Conservation (phyloP, 1,284 basidiomycete genomes). For the Puccinia triticina region DNA sequence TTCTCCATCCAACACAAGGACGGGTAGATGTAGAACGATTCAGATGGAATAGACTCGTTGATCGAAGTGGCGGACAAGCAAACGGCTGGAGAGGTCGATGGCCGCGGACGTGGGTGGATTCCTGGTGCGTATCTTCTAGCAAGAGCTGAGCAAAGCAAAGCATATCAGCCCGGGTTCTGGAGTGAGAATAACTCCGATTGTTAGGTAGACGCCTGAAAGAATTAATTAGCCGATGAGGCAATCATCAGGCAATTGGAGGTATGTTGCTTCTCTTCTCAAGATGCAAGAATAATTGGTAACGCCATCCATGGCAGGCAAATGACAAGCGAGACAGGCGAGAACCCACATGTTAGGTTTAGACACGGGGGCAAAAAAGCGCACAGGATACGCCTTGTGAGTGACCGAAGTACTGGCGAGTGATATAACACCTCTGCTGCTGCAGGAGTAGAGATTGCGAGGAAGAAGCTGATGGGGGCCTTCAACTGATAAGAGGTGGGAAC, state of each 20-base stretch:
- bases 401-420: neutral
- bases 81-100: neutral
- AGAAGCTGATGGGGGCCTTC: neutral
- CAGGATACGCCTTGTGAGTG: neutral
- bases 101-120: neutral
- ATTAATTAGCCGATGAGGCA: neutral
- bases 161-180: conserved; percentile 1
- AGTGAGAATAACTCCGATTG: conserved; percentile 32
- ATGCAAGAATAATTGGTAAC: neutral
- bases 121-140: neutral
- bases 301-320: neutral
- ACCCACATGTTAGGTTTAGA: neutral
- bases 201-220: neutral
- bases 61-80: neutral
- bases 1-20: neutral
- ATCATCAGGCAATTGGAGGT: neutral
- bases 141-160: conserved; percentile 23
- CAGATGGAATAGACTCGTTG: neutral
- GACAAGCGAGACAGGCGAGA: neutral
- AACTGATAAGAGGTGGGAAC: neutral
- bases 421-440: neutral
- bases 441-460: neutral
- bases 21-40: conserved; percentile 8
- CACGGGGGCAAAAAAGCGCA: neutral
- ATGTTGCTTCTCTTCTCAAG: neutral